Base-by-base conservation (phyloP, 345 rosid species). In the Salix arbutifolia region DNA sequence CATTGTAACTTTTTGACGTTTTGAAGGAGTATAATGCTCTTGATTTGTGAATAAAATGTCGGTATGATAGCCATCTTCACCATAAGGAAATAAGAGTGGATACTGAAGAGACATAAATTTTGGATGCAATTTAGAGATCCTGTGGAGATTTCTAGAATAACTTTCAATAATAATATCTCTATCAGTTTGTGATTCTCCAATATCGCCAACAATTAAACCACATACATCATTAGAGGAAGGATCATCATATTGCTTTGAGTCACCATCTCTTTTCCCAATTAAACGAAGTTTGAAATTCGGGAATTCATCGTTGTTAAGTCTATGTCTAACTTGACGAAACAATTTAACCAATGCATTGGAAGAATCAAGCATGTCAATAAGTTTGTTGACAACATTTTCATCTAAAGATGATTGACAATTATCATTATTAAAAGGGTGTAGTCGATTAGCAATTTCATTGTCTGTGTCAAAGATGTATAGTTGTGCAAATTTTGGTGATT, bases 121-220 rank as follows among this genome's bases (percentile, higher is more conserved):
- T 4, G 52, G 52, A 23, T 40, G 53, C 0, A 40, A 10, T 4
- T 8, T 33, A 10, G 1, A 9, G 2, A 68, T 42, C 1, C 53
- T 1, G 0, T n/a, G 1, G 1, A 23, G n/a, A 0, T 1, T 17
- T 1, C 52, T 0, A n/a, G 3, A 2, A 3, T 5, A 9, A 1
- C 23, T 5, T 11, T 42, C 30, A 11, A 40, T 18, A 23, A 68
- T 5, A 4, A 68, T 68, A 4, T 68, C 53, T 1, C 53, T 0
- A 0, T 25, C 31, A 3, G 6, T 1, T 4, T 10, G 1, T 3
- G 1, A 26, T 0, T 38, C 30, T 0, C 33, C 71, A 40, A 68
- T 19, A 9, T 68, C 19, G 0, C 71, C n/a, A 21, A 42, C 71
- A 21, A 68, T 5, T 3, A 25, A 64, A 28, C 67, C 37, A 9